Base-by-base conservation (phyloP, 192 early-diverging fungal species). In the Dispira simplex region DNA sequence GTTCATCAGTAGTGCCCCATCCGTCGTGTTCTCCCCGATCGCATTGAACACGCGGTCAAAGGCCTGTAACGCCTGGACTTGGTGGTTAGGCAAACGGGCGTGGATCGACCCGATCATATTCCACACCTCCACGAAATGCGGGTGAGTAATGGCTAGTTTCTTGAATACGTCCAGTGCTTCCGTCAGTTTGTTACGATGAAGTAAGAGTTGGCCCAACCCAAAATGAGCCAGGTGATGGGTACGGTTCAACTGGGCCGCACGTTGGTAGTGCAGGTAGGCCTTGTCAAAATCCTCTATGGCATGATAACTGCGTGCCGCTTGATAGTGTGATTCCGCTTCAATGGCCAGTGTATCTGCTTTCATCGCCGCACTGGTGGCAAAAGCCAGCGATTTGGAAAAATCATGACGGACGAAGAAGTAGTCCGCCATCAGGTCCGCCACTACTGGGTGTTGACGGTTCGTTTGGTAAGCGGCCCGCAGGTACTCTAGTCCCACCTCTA, bases 171-270 rank as follows among this genome's bases (percentile, higher is more conserved):
- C 72, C 58, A 76, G 70, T 43, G 74, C 75, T 32, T 70, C 67
- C 13, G 72, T 66, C 66, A 70, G 70, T 62, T 76, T 67, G 0
- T 65, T 63, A 46, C 71, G 72, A 51, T 75, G 73, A 11, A 92
- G 68, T 43, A 83, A 75, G 70, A 87, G 83, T 69, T 92, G 86
- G 1, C 87, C 90, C 46, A 91, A 67, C 3, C 86, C 86, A 68
- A 84, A 95, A 65, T 83, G 85, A 20, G 85, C 82, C 63, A 84
- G 44, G 1, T 78, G 49, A 59, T 92, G 87, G 13, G 76, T 69
- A 4, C 83, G 79, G 76, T 91, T 86, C 64, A 86, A 72, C 11
- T 68, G 68, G 16, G 83, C 70, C 23, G 85, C 78, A 64, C 87
- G 74, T 51, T 71, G 55, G 71, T 90, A 93, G 49, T 77, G 76